Base-by-base conservation (phyloP, 2,329 filamentous ascomycete species). In the Tolypocladium tundrense region DNA sequence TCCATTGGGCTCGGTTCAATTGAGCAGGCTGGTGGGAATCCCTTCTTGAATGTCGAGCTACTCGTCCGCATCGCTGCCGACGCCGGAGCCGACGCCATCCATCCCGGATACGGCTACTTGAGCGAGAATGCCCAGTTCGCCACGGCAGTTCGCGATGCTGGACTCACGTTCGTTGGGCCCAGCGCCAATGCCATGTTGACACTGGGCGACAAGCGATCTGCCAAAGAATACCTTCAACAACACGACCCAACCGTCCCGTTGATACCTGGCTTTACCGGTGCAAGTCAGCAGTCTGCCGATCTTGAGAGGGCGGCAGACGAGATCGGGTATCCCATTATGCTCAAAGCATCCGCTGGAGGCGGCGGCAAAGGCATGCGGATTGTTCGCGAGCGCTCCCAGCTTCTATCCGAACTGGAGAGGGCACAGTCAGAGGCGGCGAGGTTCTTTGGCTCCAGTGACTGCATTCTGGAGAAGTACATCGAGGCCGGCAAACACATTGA, bases 141-240 rank as follows among this genome's bases (percentile, higher is more conserved):
- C 1, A 68, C 73, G 53, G 68, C 75, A 27, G 79, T 83, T 5
- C 65, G 72, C 7, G 71, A 77, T 19, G 80, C 80, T 1, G 83
- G 82, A 0, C 73, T 86, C 57, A 71, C 71, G 0, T 87, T 84
- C 66, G 77, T 82, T 2, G 85, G 85, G 0, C 85, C 85, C 0
- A 75, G 74, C 3, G 73, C 80, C 0, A 71, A 75, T 31, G 70
- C 70, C 31, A 85, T 86, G 55, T 75, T 79, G 58, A 75, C 75
- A 0, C 82, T 86, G 64, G 83, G 84, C 1, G 69, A 84, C 31
- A 63, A 63, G 35, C 31, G 13, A 14, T 21, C 21, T 37, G 13
- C n/a, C 9, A 14, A 41, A 11, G n/a, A 24, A 5, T 39, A 24
- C 19, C 35, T 37, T 9, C 35, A 11, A 10, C 35, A 37, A 37